Percentiles rank a stretch among this genome's conserved stretches.
phyloP scores from a whole-genome alignment of 2,329 filamentous ascomycete species.

The Stylonectria norvegica region DNA sequence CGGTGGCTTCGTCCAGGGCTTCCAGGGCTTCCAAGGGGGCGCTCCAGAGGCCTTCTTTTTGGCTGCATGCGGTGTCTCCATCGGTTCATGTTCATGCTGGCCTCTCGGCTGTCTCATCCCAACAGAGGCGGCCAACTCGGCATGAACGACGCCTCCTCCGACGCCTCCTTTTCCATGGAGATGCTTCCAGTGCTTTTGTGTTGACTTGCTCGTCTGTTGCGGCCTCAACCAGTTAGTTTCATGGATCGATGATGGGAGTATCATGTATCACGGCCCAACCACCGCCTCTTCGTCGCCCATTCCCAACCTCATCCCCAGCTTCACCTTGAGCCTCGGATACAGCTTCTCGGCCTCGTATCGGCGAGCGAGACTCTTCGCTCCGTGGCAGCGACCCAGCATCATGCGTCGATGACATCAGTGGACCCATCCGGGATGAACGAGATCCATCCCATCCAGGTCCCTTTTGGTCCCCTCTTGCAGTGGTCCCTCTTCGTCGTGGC shows the following conservation, averaged over 20 bases:
- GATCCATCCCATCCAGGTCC: conserved; percentile 4
- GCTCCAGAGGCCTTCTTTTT: too few species aligned
- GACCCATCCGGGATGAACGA: conserved; percentile 21
- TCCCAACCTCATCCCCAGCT: conserved; percentile 1
- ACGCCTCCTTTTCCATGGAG: too few species aligned
- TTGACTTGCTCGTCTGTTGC: too few species aligned
- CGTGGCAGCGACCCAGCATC: too few species aligned
- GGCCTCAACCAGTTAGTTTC: too few species aligned
- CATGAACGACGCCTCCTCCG: conserved; percentile 19
- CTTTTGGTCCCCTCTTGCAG: conserved; percentile 8
- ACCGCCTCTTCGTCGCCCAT: conserved; percentile 3
- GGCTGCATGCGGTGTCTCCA: background rate
- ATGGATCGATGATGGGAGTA: too few species aligned
- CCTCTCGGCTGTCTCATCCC: background rate
- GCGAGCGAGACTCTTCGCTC: background rate
- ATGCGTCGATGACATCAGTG: conserved; percentile 27
- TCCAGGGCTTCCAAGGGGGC: too few species aligned
- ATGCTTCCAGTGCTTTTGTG: too few species aligned
- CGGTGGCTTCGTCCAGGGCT: background rate
- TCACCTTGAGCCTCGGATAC: background rate
- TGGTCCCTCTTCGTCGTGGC: conserved; percentile 10
- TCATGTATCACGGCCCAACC: background rate
- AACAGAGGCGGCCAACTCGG: background rate
- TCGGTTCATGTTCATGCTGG: background rate
- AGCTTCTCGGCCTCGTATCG: background rate